A percentile compares a stretch with the other conserved stretches of the same genome.
phyloP scores from a whole-genome alignment of 805 yeast species.

The Lipomyces kockii region DNA sequence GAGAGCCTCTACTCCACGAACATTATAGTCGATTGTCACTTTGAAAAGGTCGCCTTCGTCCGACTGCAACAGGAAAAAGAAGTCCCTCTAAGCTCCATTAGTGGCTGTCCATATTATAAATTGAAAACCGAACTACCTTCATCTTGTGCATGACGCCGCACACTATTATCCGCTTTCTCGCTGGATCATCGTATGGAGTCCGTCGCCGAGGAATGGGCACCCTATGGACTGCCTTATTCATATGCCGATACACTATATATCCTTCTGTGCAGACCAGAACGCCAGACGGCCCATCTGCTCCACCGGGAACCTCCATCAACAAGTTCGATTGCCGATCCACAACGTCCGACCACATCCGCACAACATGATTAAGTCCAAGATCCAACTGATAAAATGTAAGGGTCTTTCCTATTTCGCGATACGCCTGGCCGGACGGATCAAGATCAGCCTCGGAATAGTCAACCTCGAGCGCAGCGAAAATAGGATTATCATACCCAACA shows the following conservation, averaged over 20 bases:
- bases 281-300: constrained; percentile 72
- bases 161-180: constrained; percentile 49
- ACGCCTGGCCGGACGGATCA: constrained; percentile 37
- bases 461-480: constrained; percentile 79
- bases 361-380: constrained; percentile 78
- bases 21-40: constrained; percentile 56
- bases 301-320: constrained; percentile 73
- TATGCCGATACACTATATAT: constrained; percentile 51
- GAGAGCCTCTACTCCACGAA: constrained; percentile 49
- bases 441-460: constrained; percentile 52
- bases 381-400: constrained; percentile 81
- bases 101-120: not conserved
- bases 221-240: constrained; percentile 43
- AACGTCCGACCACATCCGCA: constrained; percentile 54
- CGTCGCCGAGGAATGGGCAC: constrained; percentile 63
- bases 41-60: constrained; percentile 77
- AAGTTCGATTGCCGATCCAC: constrained; percentile 53
- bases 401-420: constrained; percentile 39
- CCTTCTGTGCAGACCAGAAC: constrained; percentile 66
- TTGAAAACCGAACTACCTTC: constrained; percentile 45
- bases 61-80: constrained; percentile 73
- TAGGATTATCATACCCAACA: constrained; percentile 79
- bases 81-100: constrained; percentile 45
- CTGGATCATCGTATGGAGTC: constrained; percentile 31
- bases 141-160: constrained; percentile 68